A percentile compares a stretch with the other conserved stretches of the same genome.
Conservation (phyloP, 1,139 yeast species). For the Tardiomyces digboiensis region DNA sequence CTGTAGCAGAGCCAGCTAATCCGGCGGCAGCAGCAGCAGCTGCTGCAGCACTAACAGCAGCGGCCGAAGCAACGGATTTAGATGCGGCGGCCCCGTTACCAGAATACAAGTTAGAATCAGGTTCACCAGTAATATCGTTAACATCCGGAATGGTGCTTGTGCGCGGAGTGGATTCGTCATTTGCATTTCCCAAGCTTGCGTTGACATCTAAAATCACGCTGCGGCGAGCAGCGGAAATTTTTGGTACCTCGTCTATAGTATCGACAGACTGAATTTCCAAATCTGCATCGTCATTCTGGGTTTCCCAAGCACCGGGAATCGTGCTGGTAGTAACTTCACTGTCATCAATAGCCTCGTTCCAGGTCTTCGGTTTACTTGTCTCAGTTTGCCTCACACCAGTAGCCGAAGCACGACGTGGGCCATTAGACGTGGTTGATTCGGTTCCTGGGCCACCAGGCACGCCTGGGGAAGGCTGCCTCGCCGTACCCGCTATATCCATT, state of each 20-base stretch:
- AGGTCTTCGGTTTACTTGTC: no score
- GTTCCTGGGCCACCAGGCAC: no score
- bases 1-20: no score
- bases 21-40: conserved; percentile 6
- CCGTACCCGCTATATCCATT: conserved; percentile 3
- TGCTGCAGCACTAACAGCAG: conserved; percentile 1
- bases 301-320: conserved; percentile 12
- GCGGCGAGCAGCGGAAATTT: conserved; percentile 1
- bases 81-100: neutral
- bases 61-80: conserved; percentile 2
- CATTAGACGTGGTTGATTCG: no score
- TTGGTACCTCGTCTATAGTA: neutral
- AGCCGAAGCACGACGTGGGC: no score
- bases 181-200: conserved; percentile 1
- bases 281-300: conserved; percentile 1
- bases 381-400: no score
- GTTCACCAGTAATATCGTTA: no score
- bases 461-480: no score
- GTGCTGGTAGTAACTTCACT: conserved; percentile 11
- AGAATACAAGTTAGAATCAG: no score
- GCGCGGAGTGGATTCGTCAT: neutral
- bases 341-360: no score
- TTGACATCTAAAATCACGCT: conserved; percentile 1
- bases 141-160: neutral
- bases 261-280: neutral